Base-by-base conservation (phyloP, 495 filamentous ascomycete species). In the Clohesyomyces aquaticus region DNA sequence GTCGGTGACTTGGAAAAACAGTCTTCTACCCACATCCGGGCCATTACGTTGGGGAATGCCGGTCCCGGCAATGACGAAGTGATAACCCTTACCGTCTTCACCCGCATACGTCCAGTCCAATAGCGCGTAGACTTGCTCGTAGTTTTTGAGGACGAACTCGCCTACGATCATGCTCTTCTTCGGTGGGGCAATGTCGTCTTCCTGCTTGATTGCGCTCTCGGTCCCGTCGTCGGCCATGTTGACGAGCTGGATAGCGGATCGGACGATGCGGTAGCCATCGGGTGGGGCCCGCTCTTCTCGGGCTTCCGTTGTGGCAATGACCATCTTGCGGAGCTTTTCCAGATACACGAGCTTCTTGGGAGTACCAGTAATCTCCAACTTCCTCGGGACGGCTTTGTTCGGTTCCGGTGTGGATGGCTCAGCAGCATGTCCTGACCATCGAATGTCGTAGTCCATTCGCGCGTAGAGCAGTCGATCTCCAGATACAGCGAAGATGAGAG, bases 291-390 rank as follows among this genome's bases (percentile, higher is more conserved):
- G 53, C 43, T 43, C 63, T 48, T 84, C 61, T 68, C 69, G 60
- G 80, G 63, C 22, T 19, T 73, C 71, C 16, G 68, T 72, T 3
- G 83, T 78, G 1, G 80, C 83, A 0, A 79, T 79, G 35, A 88
- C 75, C 1, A 88, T 76, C 59, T 79, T 77, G 3, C 78, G 73
- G 4, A 85, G 74, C 27, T 65, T 66, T 11, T 77, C 73, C 2
- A 80, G 84, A 68, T 84, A 87, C 12, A 86, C 58, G 0, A 88
- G 63, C 41, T 79, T 81, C 4, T 74, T 75, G 14, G 85, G 85
- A 0, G 81, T 82, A 2, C 81, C 80, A 10, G 61, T 57, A 4
- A 85, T 66, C 0, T 72, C 72, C 0, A 86, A 72, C 46, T 76
- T 76, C 6, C 86, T 78, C 14, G 83, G 82, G 8, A 87, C 78